Evolutionary conservation across 2,329 filamentous ascomycete genomes (phyloP).

Genomic region (Microsporum ferrugineum): DNA sequence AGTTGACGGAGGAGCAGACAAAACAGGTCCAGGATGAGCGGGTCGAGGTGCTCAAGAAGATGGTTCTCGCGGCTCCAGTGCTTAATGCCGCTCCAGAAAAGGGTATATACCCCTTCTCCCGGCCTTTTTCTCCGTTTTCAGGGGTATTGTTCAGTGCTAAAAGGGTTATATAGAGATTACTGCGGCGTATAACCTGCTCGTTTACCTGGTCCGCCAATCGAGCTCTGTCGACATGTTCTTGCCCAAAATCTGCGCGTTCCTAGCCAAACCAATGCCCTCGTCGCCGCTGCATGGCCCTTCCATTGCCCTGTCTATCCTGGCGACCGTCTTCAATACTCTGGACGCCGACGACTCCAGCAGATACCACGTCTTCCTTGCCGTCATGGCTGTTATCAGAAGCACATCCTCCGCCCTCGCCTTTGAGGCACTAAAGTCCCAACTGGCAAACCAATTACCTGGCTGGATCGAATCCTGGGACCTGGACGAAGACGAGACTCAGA

Average conservation of each 20-base stretch:
- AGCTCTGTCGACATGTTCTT: conserved; percentile 77
- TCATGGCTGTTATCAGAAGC: conserved; percentile 68
- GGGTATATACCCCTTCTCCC: conserved; percentile 33
- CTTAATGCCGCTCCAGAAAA: conserved; percentile 86
- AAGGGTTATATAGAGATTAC: conserved; percentile 59
- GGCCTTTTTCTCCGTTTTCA: no score
- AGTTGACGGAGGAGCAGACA: conserved; percentile 31
- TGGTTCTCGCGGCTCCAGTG: conserved; percentile 65
- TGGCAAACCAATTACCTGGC: conserved; percentile 61
- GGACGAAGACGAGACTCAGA: conserved; percentile 69
- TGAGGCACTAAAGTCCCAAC: conserved; percentile 69
- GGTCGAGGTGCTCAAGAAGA: conserved; percentile 78
- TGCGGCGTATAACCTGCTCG: conserved; percentile 89
- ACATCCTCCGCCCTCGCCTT: conserved; percentile 62
- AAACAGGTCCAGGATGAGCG: conserved; percentile 43
- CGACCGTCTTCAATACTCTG: conserved; percentile 94
- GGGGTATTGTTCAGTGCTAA: not conserved
- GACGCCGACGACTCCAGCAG: conserved; percentile 63
- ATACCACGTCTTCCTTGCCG: conserved; percentile 81
- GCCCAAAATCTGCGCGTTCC: conserved; percentile 76
- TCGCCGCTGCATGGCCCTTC: conserved; percentile 76
- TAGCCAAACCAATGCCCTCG: conserved; percentile 73
- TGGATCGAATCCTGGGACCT: conserved; percentile 80
- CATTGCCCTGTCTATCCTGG: conserved; percentile 79
- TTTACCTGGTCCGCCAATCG: conserved; percentile 82